Base-by-base conservation (phyloP, 2,329 filamentous ascomycete genomes). In the Emmonsiellopsis sp. region DNA sequence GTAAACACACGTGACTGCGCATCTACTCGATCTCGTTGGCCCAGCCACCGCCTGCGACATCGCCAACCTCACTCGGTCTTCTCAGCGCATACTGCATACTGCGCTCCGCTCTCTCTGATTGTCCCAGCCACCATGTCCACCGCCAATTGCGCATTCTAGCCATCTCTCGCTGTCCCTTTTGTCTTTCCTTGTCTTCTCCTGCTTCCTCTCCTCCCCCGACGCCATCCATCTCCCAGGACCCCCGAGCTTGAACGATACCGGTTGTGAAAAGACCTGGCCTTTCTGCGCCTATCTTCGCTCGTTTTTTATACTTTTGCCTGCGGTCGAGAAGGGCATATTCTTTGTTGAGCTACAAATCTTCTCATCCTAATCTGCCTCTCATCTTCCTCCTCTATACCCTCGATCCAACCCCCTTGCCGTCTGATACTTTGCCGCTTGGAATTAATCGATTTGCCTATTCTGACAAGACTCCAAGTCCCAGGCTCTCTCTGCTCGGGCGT, bases 1-100 rank as follows among this genome's bases (percentile, higher is more conserved):
- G 69, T 72, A 71, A 72, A 73, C 69, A 73, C 68, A 63, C 55
- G 57, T 51, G 57, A 17, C 14, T 37, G 36, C 36, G 36, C 36
- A 45, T 14, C 37, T 14, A 2, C 17, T 11, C 37, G 11, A 6
- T 42, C 11, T 55, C 56, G 64, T 67, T 71, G 66, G 67, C 67
- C 70, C 70, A 72, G 68, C 69, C 70, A 69, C 68, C 64, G 55
- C 7, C 40, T n/a, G 17, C 40, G 14, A 32, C n/a, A 10, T 33
- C 37, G 45, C 13, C 14, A 39, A 32, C 21, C 36, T 36, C 42
- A 42, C 21, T 27, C 21, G 4, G 10, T 44, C n/a, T 1, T 44
- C 10, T 9, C 42, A 10, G 36, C 36, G 36, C 36, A 44, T 21
- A 17, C 47, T 49, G 17, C 17, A 17, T 17, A 2, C 2, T 39